These are phyloP conservation scores for Stachybotrys chlorohalonatus DNA, from an alignment of 2,329 filamentous ascomycete genomes.

Conservation along the genomic window DNA sequence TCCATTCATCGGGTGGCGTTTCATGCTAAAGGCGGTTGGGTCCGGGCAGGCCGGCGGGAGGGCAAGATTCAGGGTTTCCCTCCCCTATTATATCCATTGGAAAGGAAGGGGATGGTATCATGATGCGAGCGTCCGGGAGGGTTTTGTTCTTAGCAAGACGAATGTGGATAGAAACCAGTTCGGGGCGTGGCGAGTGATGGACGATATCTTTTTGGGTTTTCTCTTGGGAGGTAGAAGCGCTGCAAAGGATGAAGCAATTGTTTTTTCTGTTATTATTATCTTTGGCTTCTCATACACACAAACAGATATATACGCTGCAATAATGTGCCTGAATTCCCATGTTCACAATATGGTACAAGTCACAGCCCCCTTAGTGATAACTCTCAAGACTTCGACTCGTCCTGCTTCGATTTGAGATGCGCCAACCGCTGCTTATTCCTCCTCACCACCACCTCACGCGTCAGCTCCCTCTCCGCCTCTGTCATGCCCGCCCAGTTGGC, in stretches of 20 bases:
- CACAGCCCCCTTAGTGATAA: too few relatives aligned
- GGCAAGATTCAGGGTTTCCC: not conserved
- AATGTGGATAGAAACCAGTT: too few relatives aligned
- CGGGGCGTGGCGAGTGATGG: too few relatives aligned
- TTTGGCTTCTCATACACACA: not conserved
- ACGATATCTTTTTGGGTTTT: too few relatives aligned
- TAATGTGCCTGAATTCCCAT: not conserved
- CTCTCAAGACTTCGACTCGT: too few relatives aligned
- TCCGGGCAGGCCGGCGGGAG: not conserved
- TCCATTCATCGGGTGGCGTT: not conserved
- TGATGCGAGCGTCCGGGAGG: not conserved
- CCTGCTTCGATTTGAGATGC: conserved; percentile 26
- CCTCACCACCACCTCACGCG: conserved; percentile 56
- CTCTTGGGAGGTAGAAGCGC: not conserved
- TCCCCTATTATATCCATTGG: not conserved
- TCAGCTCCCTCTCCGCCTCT: conserved; percentile 57
- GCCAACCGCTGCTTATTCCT: conserved; percentile 57
- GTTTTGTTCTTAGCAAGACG: too few relatives aligned
- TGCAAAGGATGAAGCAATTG: not conserved
- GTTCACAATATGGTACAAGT: not conserved
- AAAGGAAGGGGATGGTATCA: not conserved
- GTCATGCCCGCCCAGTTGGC: conserved; percentile 67
- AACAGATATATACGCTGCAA: not conserved
- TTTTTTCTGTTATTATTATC: too few relatives aligned
- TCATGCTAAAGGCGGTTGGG: not conserved